These are phyloP conservation scores for Lipomyces chichibuensis DNA, from an alignment of 805 yeast species.

Conservation along the genomic window DNA sequence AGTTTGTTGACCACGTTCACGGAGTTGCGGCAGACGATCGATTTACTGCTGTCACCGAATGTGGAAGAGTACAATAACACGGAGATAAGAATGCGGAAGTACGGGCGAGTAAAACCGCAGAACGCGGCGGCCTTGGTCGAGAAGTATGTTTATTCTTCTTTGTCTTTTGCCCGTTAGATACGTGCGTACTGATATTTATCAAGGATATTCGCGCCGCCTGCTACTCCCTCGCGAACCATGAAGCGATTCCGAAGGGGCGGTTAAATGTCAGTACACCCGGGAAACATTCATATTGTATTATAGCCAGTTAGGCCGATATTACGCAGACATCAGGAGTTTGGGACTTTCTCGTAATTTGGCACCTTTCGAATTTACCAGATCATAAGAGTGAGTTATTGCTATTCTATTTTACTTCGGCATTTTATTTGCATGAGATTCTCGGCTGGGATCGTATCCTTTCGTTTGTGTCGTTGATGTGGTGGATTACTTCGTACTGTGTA, in stretches of 20 bases:
- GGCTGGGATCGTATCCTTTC: background rate
- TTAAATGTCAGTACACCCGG: background rate
- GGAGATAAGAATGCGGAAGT: constrained; percentile 61
- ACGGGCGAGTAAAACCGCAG: constrained; percentile 73
- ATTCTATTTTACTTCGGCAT: background rate
- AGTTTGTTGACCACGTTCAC: constrained; percentile 69
- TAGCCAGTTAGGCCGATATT: background rate
- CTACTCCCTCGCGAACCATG: background rate
- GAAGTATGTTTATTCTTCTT: constrained; percentile 43
- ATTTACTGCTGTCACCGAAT: constrained; percentile 63
- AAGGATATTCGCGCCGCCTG: background rate
- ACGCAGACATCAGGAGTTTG: background rate
- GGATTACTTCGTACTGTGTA: background rate
- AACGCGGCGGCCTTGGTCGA: constrained; percentile 64
- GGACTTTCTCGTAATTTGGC: background rate
- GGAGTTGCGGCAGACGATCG: constrained; percentile 78
- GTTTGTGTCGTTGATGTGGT: background rate
- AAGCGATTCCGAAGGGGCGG: background rate
- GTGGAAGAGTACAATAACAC: constrained; percentile 66
- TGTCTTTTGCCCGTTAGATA: background rate
- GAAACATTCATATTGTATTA: background rate
- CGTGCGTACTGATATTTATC: background rate
- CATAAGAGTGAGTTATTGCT: background rate
- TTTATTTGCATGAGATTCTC: background rate
- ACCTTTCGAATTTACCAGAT: background rate